Evolutionary conservation across 371 early-diverging fungal species (phyloP).

Genomic region (Mortierella sp.): DNA sequence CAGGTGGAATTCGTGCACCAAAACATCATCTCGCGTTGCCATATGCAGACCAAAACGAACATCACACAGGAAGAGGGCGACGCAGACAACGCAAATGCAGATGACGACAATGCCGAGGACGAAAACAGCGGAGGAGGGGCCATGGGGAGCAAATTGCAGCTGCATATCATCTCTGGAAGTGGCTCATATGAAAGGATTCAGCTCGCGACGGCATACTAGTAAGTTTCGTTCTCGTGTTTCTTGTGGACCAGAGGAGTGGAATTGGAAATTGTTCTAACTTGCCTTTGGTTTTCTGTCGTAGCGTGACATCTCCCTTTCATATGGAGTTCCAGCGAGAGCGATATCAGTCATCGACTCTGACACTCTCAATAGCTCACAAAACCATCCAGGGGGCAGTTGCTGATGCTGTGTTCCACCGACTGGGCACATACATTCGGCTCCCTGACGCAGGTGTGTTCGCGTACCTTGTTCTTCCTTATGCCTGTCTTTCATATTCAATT

Average conservation of each 20-base stretch:
- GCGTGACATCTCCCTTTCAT: conserved; percentile 44
- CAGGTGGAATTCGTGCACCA: conserved; percentile 30
- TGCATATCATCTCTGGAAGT: conserved; percentile 36
- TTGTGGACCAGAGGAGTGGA: background rate
- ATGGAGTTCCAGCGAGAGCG: conserved; percentile 56
- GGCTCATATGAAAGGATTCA: conserved; percentile 21
- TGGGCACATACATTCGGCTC: conserved; percentile 21
- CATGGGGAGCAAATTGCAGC: conserved; percentile 40
- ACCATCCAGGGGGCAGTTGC: background rate
- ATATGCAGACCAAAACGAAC: conserved; percentile 45
- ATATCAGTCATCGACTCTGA: conserved; percentile 37
- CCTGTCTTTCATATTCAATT: background rate
- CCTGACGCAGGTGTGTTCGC: conserved; percentile 29
- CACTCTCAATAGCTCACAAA: conserved; percentile 31
- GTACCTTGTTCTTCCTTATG: no score
- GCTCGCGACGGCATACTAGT: conserved; percentile 39
- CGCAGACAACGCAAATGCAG: conserved; percentile 66
- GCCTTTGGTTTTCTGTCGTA: background rate
- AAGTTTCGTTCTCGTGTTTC: conserved; percentile 1
- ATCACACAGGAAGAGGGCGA: conserved; percentile 64
- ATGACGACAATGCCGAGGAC: conserved; percentile 64
- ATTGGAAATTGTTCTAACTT: background rate
- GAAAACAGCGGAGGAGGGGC: conserved; percentile 46
- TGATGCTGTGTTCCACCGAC: conserved; percentile 12
- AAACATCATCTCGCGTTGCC: conserved; percentile 43